These are phyloP conservation scores for Auriscalpium orientale DNA, from an alignment of 768 basidiomycete species.

Conservation along the genomic window DNA sequence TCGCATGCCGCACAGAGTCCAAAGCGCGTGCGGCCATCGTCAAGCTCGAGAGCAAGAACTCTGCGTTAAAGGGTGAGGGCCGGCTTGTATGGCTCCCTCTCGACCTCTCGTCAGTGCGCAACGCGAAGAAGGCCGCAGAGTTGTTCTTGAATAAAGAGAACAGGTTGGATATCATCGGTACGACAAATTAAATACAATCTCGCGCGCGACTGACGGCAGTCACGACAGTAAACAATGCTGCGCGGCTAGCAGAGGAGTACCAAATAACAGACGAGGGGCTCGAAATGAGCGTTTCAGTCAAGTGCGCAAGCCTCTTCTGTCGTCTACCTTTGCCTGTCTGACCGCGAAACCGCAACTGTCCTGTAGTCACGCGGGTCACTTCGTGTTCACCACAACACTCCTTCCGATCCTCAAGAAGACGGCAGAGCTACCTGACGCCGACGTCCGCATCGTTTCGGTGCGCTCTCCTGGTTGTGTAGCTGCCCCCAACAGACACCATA, in stretches of 20 bases:
- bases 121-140: neutral
- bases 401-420: neutral
- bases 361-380: neutral
- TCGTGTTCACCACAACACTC: neutral
- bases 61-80: neutral
- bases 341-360: neutral
- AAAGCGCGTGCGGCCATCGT: neutral
- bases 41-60: neutral
- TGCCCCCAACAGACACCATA: neutral
- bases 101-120: neutral
- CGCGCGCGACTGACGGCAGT: neutral
- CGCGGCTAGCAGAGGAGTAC: neutral
- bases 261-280: neutral
- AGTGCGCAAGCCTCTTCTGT: neutral
- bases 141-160: neutral
- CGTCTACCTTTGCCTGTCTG: neutral
- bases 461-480: neutral
- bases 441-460: neutral
- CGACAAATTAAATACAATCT: neutral
- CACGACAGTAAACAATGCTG: neutral
- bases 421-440: neutral
- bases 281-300: neutral
- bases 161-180: neutral
- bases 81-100: neutral
- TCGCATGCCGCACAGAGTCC: neutral